Percentiles rank a stretch among this genome's conserved stretches.
These are phyloP conservation scores for Luffa aegyptiaca DNA, from an alignment of 306 rosid species.

Conservation along the genomic window DNA sequence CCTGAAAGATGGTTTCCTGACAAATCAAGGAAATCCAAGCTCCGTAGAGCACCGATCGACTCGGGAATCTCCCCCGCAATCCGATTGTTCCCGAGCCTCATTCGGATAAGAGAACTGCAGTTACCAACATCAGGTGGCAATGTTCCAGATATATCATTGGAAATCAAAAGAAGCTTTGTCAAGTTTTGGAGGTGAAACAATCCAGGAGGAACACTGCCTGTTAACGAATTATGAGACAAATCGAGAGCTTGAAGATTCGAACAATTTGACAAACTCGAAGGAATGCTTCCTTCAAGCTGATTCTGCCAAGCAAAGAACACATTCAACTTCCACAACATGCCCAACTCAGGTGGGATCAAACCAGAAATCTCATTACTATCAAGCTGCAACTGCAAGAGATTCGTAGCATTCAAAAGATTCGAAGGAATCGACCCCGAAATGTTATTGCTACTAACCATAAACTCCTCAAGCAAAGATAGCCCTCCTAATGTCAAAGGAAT, in stretches of 20 bases:
- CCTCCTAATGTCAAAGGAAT: constrained; percentile 61
- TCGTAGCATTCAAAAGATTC: constrained; percentile 50
- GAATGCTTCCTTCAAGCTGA: constrained; percentile 90
- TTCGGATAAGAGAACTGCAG: constrained; percentile 66
- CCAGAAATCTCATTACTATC: constrained; percentile 90
- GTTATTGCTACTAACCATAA: constrained; percentile 83
- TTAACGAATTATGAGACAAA: constrained; percentile 70
- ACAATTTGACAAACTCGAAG: constrained; percentile 49
- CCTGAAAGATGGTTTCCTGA: constrained; percentile 64
- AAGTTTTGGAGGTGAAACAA: constrained; percentile 73
- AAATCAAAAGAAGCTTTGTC: constrained; percentile 69
- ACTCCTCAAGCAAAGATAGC: constrained; percentile 53
- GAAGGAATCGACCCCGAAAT: constrained; percentile 84
- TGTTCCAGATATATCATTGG: constrained; percentile 79
- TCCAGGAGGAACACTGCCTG: constrained; percentile 62
- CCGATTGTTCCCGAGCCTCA: constrained; percentile 70
- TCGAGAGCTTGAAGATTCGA: constrained; percentile 60
- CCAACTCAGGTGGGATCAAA: constrained; percentile 71
- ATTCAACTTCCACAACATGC: constrained; percentile 40
- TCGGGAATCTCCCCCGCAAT: constrained; percentile 62
- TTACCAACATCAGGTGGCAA: constrained; percentile 67
- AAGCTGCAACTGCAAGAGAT: constrained; percentile 67
- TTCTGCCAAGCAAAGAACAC: constrained; percentile 90
- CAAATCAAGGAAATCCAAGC: constrained; percentile 71
- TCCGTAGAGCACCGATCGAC: constrained; percentile 47